These are phyloP conservation scores for Bipolaris sorokiniana DNA, from an alignment of 2,329 filamentous ascomycete genomes.

Conservation along the genomic window DNA sequence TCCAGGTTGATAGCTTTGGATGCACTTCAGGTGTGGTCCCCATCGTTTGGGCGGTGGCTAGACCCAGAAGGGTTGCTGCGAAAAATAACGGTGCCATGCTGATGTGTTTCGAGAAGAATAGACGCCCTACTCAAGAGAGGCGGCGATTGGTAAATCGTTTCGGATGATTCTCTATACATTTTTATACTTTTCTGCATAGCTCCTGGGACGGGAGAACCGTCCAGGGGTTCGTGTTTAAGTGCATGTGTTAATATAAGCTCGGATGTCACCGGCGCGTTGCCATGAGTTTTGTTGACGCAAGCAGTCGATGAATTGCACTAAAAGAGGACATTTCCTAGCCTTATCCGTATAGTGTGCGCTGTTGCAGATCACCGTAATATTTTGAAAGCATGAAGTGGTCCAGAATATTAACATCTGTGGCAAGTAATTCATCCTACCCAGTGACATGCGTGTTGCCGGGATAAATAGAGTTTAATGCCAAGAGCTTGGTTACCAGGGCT, in stretches of 20 bases:
- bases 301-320: neutral
- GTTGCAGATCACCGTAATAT: neutral
- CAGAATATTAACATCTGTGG: neutral
- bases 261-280: neutral
- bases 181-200: neutral
- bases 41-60: constrained; percentile 39
- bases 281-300: neutral
- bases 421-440: neutral
- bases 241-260: neutral
- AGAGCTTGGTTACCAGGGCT: neutral
- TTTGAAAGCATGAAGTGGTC: neutral
- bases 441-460: neutral
- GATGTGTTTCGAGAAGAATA: neutral
- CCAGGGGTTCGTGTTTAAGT: neutral
- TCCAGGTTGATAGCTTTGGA: constrained; percentile 59
- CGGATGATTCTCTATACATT: neutral
- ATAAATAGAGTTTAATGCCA: neutral
- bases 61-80: constrained; percentile 31
- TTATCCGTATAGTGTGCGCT: neutral
- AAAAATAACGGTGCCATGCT: constrained; percentile 22
- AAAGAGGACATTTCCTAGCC: neutral
- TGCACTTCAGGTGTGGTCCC: constrained; percentile 54
- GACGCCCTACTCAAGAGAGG: too few relatives aligned
- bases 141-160: neutral
- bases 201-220: neutral